Percentiles rank a stretch among this genome's conserved stretches.
Conservation (phyloP, 2,329 filamentous ascomycete species). For the Colletotrichum sp. region DNA sequence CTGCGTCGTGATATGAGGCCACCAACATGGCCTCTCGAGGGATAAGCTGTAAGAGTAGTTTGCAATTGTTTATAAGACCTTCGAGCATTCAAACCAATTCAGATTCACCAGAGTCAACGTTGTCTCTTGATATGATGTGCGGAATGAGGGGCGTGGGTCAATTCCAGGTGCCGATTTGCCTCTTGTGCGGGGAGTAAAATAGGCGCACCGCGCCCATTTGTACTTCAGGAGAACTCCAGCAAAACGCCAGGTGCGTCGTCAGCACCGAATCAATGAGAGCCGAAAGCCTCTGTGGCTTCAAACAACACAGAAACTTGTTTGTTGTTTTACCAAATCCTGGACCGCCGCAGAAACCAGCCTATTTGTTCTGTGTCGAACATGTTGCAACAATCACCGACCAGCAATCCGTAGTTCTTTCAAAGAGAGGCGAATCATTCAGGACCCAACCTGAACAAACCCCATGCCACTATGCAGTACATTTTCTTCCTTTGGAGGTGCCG, state of each 20-base stretch:
- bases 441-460: background rate
- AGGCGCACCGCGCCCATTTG: background rate
- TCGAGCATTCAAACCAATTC: background rate
- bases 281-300: no score
- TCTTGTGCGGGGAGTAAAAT: background rate
- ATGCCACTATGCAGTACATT: background rate
- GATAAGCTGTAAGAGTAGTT: background rate
- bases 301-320: background rate
- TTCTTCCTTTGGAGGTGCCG: background rate
- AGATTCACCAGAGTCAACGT: background rate
- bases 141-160: background rate
- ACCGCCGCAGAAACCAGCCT: background rate
- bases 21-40: background rate
- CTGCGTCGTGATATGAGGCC: background rate
- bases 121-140: background rate
- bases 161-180: background rate
- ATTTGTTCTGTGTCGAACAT: background rate
- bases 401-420: background rate
- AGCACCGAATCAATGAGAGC: background rate
- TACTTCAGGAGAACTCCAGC: background rate
- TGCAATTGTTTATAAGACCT: background rate
- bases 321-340: background rate
- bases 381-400: background rate
- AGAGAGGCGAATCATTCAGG: background rate
- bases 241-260: background rate